Conservation (phyloP, 495 filamentous ascomycete genomes). For the Halenospora varia region DNA sequence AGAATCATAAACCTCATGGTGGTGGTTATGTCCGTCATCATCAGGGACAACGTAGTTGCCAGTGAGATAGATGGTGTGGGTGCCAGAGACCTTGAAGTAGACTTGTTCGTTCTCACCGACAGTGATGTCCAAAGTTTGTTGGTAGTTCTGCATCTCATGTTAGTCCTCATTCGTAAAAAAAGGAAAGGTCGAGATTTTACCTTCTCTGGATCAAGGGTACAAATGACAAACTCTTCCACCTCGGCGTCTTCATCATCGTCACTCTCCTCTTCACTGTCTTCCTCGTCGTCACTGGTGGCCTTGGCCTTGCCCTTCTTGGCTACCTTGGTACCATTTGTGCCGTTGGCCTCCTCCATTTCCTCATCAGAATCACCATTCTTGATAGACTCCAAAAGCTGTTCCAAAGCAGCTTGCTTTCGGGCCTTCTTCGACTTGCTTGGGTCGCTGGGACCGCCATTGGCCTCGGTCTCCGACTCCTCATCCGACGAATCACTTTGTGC, state of each 20-base stretch:
- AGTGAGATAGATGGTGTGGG: constrained; percentile 84
- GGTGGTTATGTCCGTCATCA: constrained; percentile 42
- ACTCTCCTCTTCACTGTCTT: constrained; percentile 51
- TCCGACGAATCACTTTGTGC: constrained; percentile 47
- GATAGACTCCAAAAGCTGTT: constrained; percentile 67
- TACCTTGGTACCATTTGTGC: constrained; percentile 36
- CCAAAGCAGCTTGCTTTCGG: constrained; percentile 61
- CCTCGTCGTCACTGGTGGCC: constrained; percentile 60
- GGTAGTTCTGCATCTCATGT: constrained; percentile 64
- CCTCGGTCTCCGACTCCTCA: constrained; percentile 53
- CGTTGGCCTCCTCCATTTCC: constrained; percentile 56
- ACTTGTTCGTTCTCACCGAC: constrained; percentile 80
- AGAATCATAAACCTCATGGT: constrained; percentile 51
- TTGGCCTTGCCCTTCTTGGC: constrained; percentile 79
- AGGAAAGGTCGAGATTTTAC: too few relatives aligned
- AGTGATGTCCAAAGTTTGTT: constrained; percentile 92
- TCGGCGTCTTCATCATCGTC: constrained; percentile 62
- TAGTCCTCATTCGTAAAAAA: too few relatives aligned
- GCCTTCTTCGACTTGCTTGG: constrained; percentile 83
- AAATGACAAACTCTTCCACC: constrained; percentile 84
- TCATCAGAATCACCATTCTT: constrained; percentile 55
- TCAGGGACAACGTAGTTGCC: constrained; percentile 84
- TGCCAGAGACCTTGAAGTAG: constrained; percentile 89
- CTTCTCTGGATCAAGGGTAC: constrained; percentile 80
- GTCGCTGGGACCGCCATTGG: constrained; percentile 86